These are phyloP conservation scores for Scleromitrula shiraiana DNA, from an alignment of 2,329 filamentous ascomycete species.

Conservation along the genomic window DNA sequence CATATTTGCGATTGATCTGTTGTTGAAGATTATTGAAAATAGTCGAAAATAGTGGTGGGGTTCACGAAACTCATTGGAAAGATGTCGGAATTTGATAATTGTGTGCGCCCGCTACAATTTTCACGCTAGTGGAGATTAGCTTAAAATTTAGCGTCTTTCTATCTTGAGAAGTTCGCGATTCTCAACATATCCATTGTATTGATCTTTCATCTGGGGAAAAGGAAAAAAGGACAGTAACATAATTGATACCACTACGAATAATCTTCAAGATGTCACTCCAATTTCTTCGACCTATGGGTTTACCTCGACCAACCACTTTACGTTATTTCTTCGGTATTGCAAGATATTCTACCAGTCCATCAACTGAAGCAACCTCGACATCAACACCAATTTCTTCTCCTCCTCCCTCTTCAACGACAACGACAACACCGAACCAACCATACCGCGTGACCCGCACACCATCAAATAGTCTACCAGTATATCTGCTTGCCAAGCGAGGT, in stretches of 20 bases:
- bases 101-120: slow-evolving; percentile 18
- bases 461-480: slow-evolving; percentile 67
- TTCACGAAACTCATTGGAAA: slow-evolving; percentile 9
- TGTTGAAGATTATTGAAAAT: slow-evolving; percentile 10
- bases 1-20: slow-evolving; percentile 35
- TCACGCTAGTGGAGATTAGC: slow-evolving; percentile 12
- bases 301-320: slow-evolving; percentile 26
- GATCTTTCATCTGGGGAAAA: background rate
- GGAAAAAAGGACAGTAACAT: background rate
- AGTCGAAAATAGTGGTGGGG: slow-evolving; percentile 7
- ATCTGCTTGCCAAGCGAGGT: slow-evolving; percentile 63
- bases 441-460: slow-evolving; percentile 59
- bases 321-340: slow-evolving; percentile 22
- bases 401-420: background rate
- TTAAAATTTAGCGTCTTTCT: slow-evolving; percentile 9
- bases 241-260: background rate
- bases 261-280: slow-evolving; percentile 20
- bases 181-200: background rate
- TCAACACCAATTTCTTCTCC: slow-evolving; percentile 5
- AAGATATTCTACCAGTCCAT: slow-evolving; percentile 7
- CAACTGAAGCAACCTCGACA: slow-evolving; percentile 5
- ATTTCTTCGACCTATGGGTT: slow-evolving; percentile 28
- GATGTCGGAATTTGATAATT: slow-evolving; percentile 15
- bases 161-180: slow-evolving; percentile 7
- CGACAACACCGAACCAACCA: slow-evolving; percentile 17